These are phyloP conservation scores for Corylus heterophylla DNA, from an alignment of 306 rosid species.

Conservation along the genomic window DNA sequence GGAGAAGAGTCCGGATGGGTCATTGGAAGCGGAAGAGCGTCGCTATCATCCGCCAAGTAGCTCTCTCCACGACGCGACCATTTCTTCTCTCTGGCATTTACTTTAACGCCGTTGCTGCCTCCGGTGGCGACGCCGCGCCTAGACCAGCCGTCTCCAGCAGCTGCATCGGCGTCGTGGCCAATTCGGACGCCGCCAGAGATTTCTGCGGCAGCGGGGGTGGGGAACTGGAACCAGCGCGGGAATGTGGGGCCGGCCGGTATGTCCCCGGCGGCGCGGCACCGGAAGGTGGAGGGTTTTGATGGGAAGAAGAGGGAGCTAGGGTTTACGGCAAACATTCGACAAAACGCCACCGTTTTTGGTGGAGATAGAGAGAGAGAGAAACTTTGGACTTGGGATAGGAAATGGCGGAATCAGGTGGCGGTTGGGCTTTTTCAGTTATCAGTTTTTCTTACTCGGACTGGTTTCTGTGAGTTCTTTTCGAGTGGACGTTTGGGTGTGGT, in stretches of 20 bases:
- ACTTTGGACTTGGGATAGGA: neutral
- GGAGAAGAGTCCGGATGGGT: constrained; percentile 75
- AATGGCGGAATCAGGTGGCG: neutral
- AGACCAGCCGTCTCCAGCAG: constrained; percentile 32
- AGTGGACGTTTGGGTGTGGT: neutral
- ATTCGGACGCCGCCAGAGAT: constrained; percentile 44
- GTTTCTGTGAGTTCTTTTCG: neutral
- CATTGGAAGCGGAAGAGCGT: constrained; percentile 92
- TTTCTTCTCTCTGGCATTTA: constrained; percentile 69
- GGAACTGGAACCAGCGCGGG: constrained; percentile 52
- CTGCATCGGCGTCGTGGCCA: constrained; percentile 46
- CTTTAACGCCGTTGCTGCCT: constrained; percentile 45
- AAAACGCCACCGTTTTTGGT: neutral
- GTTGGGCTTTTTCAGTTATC: neutral
- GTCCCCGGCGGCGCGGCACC: constrained; percentile 59
- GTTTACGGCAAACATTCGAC: constrained; percentile 62
- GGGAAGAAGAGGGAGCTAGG: constrained; percentile 45
- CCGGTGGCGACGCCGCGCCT: constrained; percentile 34
- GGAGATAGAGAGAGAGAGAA: neutral
- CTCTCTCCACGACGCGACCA: constrained; percentile 79
- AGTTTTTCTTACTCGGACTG: neutral
- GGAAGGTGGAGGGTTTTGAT: constrained; percentile 31
- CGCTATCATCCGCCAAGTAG: constrained; percentile 61
- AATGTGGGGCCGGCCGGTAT: constrained; percentile 35
- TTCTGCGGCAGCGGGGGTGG: constrained; percentile 38